Evolutionary conservation across 208 protist species (phyloP), one percentile per base, ranked within the genome.

Genomic region (Wallacemonas sp.): DNA sequence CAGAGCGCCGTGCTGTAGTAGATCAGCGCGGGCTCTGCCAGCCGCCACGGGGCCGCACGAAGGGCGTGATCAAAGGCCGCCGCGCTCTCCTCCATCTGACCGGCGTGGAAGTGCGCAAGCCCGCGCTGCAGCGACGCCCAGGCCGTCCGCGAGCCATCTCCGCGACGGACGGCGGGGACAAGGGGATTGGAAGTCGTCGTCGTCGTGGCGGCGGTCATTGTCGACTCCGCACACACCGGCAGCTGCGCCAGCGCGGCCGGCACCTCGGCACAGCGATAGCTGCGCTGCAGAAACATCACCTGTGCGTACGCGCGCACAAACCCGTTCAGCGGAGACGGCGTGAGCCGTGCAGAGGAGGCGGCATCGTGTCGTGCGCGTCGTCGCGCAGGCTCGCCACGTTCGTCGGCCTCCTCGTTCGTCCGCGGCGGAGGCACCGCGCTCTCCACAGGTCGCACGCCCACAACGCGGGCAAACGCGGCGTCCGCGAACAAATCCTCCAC

Each of bases 1-100:
- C 98, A 99, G 28, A 99, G 67, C 2, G 97, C 88, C 2, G 97
- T 99, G 64, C 95, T 98, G 74, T 98, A 98, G 77, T 93, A 97
- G 22, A 95, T 65, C n/a, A 94, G 65, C 22, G 81, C 72, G 18
- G 75, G 61, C 57, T 80, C 75, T 3, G 68, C 68, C 22, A 92
- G 65, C 22, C 77, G 72, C 86, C 87, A 93, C 49, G 86, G 87
- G 20, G 76, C 77, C 14, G 49, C 50, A 10, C 66, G 69, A 12
- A 89, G 57, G 22, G 91, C 65, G 11, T 61, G 57, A 41, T 57
- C 76, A 52, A 94, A 94, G 31, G 75, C 72, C 10, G 74, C 76
- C 11, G 75, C 74, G 26, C 79, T 75, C 39, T 77, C 82, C 64
- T 77, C 74, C 36, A 92, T 77, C 67, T 88, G 79, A 29, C 89